Evolutionary conservation across 1,284 basidiomycete genomes (phyloP), one percentile per base, ranked within the genome.

Genomic region (Leccinum subspadiceum): DNA sequence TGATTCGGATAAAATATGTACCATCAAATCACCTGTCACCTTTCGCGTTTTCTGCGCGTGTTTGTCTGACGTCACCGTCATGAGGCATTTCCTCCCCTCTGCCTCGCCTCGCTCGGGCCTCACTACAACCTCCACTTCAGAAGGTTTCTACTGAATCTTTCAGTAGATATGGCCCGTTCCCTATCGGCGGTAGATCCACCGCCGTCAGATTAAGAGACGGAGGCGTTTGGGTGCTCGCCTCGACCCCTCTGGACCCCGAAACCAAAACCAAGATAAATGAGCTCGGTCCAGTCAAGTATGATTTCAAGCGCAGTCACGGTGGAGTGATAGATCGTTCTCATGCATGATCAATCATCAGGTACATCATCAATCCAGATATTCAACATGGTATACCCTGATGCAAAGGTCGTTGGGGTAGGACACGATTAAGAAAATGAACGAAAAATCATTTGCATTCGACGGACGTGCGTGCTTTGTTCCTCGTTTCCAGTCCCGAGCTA

Each of bases 151-250:
- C 39, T 10, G 24, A 64, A 59, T 13, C 17, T 13, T 53, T 41
- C 54, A 33, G 20, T 22, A 22, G 22, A 22, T 22, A 22, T 22
- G 22, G 22, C 22, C 22, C 22, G 22, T 65, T 93, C 35, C 90
- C 89, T 3, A 76, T 94, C 26, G 93, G 93, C 1, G 92, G 92
- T 22, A 79, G 93, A 50, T 90, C 90, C 1, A 96, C 92, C 0
- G 94, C 94, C 1, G 80, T 97, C 70, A 87, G 83, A 74, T 77
- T 97, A 59, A 76, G 76, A 53, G 80, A 83, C 58, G 86, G 88
- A 17, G 86, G 84, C 4, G 85, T 97, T 24, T 96, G 93, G 86
- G 79, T 97, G 1, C 80, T 96, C 33, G 94, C 93, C 1, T 95
- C 92, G 2, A 93, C 93, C 3, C 90, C 92, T 0, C 76, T 94